Conservation (phyloP, 2,329 filamentous ascomycete species). For the Aspergillus ustus region DNA sequence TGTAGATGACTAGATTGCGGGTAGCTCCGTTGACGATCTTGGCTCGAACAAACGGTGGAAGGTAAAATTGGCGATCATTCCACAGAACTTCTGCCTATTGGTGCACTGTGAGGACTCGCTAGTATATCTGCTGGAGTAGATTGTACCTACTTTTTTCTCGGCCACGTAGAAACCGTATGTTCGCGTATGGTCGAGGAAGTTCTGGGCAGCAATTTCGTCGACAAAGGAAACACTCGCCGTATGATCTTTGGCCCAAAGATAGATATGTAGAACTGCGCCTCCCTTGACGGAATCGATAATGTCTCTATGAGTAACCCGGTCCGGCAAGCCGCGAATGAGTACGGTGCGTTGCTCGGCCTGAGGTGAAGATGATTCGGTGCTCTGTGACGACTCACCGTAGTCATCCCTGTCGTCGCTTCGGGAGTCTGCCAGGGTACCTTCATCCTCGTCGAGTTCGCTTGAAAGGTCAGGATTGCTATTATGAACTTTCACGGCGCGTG, state of each 20-base stretch:
- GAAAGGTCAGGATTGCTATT: constrained; percentile 7
- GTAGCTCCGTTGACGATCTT: constrained; percentile 70
- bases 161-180: constrained; percentile 71
- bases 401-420: constrained; percentile 33
- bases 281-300: constrained; percentile 69
- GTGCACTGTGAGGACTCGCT: background rate
- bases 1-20: constrained; percentile 73
- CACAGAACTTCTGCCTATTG: constrained; percentile 69
- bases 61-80: constrained; percentile 71
- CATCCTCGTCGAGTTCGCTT: constrained; percentile 21
- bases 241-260: constrained; percentile 63
- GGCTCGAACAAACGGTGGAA: constrained; percentile 65
- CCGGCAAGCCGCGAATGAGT: constrained; percentile 65
- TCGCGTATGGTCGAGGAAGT: constrained; percentile 68
- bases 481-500: background rate
- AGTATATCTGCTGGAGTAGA: background rate
- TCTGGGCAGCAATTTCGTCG: constrained; percentile 62
- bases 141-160: constrained; percentile 65
- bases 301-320: constrained; percentile 67
- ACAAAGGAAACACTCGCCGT: constrained; percentile 72
- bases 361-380: constrained; percentile 22
- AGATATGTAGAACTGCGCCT: constrained; percentile 72
- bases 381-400: constrained; percentile 25
- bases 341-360: constrained; percentile 47
- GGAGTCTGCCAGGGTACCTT: constrained; percentile 28